Base-by-base conservation (phyloP, 768 basidiomycete species). In the Suillus cothurnatus region DNA sequence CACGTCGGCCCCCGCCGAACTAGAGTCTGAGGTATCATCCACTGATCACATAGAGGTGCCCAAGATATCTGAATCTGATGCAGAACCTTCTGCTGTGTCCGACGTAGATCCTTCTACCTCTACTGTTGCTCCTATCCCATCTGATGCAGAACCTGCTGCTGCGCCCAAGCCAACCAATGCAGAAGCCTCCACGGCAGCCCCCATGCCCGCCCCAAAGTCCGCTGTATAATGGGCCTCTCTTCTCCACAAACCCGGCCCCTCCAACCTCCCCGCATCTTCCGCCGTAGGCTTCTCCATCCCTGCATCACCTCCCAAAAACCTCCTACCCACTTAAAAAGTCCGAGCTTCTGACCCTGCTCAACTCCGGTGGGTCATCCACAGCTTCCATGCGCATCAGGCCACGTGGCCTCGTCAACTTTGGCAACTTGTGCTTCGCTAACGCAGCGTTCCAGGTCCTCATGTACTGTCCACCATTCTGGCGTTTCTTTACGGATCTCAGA, bases 391-490 rank as follows among this genome's bases (percentile, higher is more conserved):
- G 75, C 58, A 85, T 93, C 39, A 80, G 82, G 8, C 87, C 93
- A 0, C 83, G 96, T 17, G 97, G 97, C 6, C 79, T 99, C 58
- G 83, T 99, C 69, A 99, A 99, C 77, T 91, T 87, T 3, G 96
- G 97, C 0, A 99, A 99, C 77, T 90, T 98, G 89, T 99, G 97
- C 75, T 99, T 98, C 73, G 95, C 95, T 34, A 99, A 98, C 71
- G 88, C 95, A 0, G 92, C 97, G 28, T 80, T 99, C 36, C 97
- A 99, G 79, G 87, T 92, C 2, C 82, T 99, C 34, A 85, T 96
- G 1, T 97, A 95, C 76, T 94, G 91, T 70, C 84, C 86, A n/a
- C 93, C 92, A 1, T 98, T 99, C 76, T 88, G 89, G 71, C 82
- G 82, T 55, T 76, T 98, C 41, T 91, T 99, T 72, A 80, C 78